Base-by-base conservation (phyloP, 2,329 filamentous ascomycete genomes). In the Aspergillus niger region DNA sequence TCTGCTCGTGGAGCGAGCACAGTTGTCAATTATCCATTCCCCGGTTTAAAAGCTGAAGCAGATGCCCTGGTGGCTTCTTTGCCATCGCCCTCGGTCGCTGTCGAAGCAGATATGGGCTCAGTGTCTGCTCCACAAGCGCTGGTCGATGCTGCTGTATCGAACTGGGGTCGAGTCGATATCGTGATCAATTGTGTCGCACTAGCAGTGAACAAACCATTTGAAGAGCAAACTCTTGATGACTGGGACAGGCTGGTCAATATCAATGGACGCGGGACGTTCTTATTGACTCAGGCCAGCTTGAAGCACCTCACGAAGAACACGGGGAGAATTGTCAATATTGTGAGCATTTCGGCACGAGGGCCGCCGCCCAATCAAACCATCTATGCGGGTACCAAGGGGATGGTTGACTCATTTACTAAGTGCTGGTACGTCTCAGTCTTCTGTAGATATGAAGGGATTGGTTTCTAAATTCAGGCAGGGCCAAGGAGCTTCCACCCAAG, bases 341-440 rank as follows among this genome's bases (percentile, higher is more conserved):
- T 69, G 28, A 77, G 72, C 58, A 72, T 77, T 36, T 75, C 74
- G 13, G 69, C 76, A 30, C 69, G 74, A 5, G 75, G 63, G 15
- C 72, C 71, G 2, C 75, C 76, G 6, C 64, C 65, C 2, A 67
- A 65, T 59, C 77, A 79, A 63, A 81, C 79, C n/a, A 79, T 83
- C 60, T 83, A 83, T 65, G 78, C 79, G 3, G 80, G 80, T 0
- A 81, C 78, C 8, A 83, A 83, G 65, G 79, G 78, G n/a, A 81
- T 82, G 78, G 73, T 81, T 1, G 81, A 82, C 62, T 74, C 73
- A 2, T 81, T 82, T 57, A 83, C 81, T 1, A 70, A 73, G 24
- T 74, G 73, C 43, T 82, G 81, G 77, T 65, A 6, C 15, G 65
- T 52, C 24, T 11, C 2, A 6, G 5, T 15, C n/a, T 2, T 36